These are phyloP conservation scores for Cydonia oblonga DNA, from an alignment of 331 rosid species.

Conservation along the genomic window DNA sequence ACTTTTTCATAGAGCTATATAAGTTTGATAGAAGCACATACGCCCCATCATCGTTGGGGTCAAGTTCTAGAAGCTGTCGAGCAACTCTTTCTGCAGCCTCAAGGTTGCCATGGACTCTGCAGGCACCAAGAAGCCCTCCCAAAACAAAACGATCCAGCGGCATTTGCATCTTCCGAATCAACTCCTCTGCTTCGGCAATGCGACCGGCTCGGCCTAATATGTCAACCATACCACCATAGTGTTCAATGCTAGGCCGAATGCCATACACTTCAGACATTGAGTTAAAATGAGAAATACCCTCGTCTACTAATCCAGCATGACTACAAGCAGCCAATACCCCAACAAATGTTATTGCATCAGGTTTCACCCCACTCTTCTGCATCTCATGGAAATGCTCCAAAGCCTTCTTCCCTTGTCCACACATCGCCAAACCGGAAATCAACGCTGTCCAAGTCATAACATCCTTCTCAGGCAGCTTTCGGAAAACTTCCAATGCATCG, in stretches of 20 bases:
- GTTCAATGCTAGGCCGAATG: slow-evolving; percentile 7
- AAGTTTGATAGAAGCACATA: slow-evolving; percentile 16
- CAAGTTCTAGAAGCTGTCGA: slow-evolving; percentile 10
- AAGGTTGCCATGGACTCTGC: slow-evolving; percentile 19
- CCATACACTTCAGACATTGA: neutral
- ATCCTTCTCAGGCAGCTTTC: slow-evolving; percentile 2
- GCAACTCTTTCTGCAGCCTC: slow-evolving; percentile 22
- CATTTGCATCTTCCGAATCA: slow-evolving; percentile 2
- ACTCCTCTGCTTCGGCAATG: slow-evolving; percentile 14
- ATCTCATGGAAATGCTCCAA: slow-evolving; percentile 11
- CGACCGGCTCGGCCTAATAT: slow-evolving; percentile 2
- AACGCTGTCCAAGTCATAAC: slow-evolving; percentile 16
- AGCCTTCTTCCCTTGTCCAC: slow-evolving; percentile 5
- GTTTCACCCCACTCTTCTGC: slow-evolving; percentile 10
- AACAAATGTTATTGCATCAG: slow-evolving; percentile 7
- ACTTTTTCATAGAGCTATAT: slow-evolving; percentile 16
- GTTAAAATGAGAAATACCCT: slow-evolving; percentile 4
- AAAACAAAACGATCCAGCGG: slow-evolving; percentile 7
- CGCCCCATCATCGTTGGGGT: slow-evolving; percentile 7
- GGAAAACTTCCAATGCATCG: neutral
- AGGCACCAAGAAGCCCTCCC: slow-evolving; percentile 18
- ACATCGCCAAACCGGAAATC: slow-evolving; percentile 5
- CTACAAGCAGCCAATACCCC: slow-evolving; percentile 19
- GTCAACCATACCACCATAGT: slow-evolving; percentile 15
- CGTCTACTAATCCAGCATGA: slow-evolving; percentile 14